Evolutionary conservation across 2,329 filamentous ascomycete genomes (phyloP), one percentile per base, ranked within the genome.

Genomic region (Aureobasidium sp.): DNA sequence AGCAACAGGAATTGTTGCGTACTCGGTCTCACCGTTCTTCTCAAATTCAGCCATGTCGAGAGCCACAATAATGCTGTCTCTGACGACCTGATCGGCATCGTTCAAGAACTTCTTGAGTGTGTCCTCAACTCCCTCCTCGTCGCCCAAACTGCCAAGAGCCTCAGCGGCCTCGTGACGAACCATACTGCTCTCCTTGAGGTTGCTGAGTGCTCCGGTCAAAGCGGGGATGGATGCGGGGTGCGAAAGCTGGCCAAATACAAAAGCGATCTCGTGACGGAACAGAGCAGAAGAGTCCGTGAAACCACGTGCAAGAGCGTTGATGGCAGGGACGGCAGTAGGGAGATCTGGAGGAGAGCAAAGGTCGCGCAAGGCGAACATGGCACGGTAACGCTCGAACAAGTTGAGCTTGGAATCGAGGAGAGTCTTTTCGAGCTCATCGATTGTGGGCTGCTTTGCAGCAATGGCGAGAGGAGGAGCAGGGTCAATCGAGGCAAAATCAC

Each of bases 21-120:
- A 99, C 73, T 99, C 92, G 36, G 86, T 79, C 76, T 96, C 86
- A 46, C 90, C 89, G 68, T 86, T 89, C 79, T 89, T 91, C 80
- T 99, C 94, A 71, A 91, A 97, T 72, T 97, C 93, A 12, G 92
- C 94, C 91, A 99, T 99, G 75, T 99, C 94, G 67, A 99, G 81
- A 48, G 94, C 94, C 62, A 99, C 94, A 69, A 97, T 86, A 42
- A 96, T 87, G 75, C 93, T 97, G 72, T 99, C 94, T 64, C 91
- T 85, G 46, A 99, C 94, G 6, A 99, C 92, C 74, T 90, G 86
- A 76, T 97, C 93, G 64, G 91, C 86, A 74, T 99, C 95, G 66
- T 96, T 79, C 67, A 97, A 77, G 77, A 97, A 97, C 66, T 80
- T 82, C 76, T 85, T 90, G 71, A 99, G 74, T 4, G 86, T 88